phyloP scores from a whole-genome alignment of 352 stramenopile genomes.

The Plasmopara halstedii region DNA sequence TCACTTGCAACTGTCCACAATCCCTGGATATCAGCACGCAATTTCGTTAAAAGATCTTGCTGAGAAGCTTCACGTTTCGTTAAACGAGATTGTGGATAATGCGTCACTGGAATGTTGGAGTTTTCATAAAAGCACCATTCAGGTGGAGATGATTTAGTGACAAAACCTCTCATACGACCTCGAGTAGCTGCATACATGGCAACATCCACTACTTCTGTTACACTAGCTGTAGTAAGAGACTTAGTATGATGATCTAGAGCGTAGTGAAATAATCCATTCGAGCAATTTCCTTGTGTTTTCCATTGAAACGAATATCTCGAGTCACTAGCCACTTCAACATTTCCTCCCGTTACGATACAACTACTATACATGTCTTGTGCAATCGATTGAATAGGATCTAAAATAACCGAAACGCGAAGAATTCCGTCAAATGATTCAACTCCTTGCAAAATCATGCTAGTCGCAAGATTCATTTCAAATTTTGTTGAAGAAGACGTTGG shows the following conservation, averaged over 20 bases:
- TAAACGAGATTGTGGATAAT: slow-evolving; percentile 46
- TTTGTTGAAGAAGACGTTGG: slow-evolving; percentile 11
- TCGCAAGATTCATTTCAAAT: slow-evolving; percentile 27
- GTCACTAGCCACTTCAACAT: slow-evolving; percentile 34
- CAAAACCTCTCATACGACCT: slow-evolving; percentile 43
- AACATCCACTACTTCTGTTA: slow-evolving; percentile 26
- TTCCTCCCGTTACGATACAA: slow-evolving; percentile 50
- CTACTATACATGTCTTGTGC: slow-evolving; percentile 57
- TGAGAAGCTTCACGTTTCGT: slow-evolving; percentile 25
- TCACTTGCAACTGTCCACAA: slow-evolving; percentile 40
- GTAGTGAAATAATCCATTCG: slow-evolving; percentile 52
- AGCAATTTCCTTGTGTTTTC: slow-evolving; percentile 46
- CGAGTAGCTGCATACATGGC: slow-evolving; percentile 41
- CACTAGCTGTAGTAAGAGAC: slow-evolving; percentile 35
- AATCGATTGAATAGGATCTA: slow-evolving; percentile 28
- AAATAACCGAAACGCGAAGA: slow-evolving; percentile 37
- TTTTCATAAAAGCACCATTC: slow-evolving; percentile 44
- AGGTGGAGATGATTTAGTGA: slow-evolving; percentile 32
- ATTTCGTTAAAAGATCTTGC: slow-evolving; percentile 34
- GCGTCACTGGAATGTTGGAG: slow-evolving; percentile 36
- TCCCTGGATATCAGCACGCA: slow-evolving; percentile 45
- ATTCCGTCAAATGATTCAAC: slow-evolving; percentile 30
- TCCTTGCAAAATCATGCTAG: slow-evolving; percentile 34
- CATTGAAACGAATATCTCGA: slow-evolving; percentile 53
- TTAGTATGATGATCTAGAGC: slow-evolving; percentile 51